These are phyloP conservation scores for Blastocystis sp. DNA, from an alignment of 352 stramenopile species.

Conservation along the genomic window DNA sequence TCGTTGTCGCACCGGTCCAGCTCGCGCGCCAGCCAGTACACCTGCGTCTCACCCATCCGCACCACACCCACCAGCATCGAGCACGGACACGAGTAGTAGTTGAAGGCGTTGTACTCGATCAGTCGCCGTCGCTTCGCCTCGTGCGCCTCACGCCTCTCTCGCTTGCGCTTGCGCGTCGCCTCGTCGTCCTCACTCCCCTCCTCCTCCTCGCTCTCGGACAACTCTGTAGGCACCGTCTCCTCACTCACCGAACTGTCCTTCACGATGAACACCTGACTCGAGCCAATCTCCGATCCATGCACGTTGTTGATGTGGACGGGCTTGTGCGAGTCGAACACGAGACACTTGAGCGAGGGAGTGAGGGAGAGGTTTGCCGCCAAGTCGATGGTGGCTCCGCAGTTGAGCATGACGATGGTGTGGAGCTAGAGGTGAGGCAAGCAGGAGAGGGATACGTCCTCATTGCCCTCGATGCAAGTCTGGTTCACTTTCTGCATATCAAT, in stretches of 20 bases:
- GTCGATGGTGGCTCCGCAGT: slow-evolving; percentile 52
- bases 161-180: background rate
- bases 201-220: slow-evolving; percentile 19
- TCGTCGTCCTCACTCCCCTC: background rate
- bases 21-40: slow-evolving; percentile 6
- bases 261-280: slow-evolving; percentile 14
- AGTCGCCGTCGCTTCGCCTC: slow-evolving; percentile 28
- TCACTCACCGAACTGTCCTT: slow-evolving; percentile 32
- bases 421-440: background rate
- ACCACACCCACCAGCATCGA: background rate
- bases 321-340: slow-evolving; percentile 37
- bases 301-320: slow-evolving; percentile 40
- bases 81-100: slow-evolving; percentile 38
- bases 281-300: background rate
- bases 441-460: slow-evolving; percentile 13
- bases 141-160: background rate
- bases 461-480: slow-evolving; percentile 32
- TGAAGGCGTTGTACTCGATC: slow-evolving; percentile 33
- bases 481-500: slow-evolving; percentile 45
- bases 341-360: background rate
- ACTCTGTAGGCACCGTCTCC: slow-evolving; percentile 10
- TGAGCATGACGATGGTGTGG: slow-evolving; percentile 27
- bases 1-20: slow-evolving; percentile 43
- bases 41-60: background rate
- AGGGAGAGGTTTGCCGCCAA: slow-evolving; percentile 6